phyloP scores from a whole-genome alignment of 176 grass and related monocot genomes.

The Rhynchospora tenuis region DNA sequence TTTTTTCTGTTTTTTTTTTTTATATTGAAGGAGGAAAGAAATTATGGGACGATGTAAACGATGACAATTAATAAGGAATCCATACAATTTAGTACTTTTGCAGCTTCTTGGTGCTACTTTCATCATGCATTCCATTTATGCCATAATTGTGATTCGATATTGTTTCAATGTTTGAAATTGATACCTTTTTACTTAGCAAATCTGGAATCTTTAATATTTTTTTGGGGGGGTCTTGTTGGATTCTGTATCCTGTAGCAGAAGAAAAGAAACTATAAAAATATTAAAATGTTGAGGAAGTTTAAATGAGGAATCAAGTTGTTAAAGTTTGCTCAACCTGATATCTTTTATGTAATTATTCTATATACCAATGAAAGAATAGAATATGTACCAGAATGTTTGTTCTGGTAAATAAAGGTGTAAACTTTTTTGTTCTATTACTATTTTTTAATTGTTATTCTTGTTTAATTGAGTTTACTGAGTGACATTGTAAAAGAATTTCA shows the following conservation, averaged over 20 bases:
- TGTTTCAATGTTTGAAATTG: neutral
- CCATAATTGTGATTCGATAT: neutral
- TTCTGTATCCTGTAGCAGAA: no score
- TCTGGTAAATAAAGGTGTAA: neutral
- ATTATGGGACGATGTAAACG: neutral
- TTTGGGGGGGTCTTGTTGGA: no score
- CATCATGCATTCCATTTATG: neutral
- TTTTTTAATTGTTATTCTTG: neutral
- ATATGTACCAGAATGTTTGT: neutral
- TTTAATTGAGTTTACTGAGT: neutral
- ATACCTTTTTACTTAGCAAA: neutral
- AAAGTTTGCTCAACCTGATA: neutral
- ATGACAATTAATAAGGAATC: conserved; percentile 17
- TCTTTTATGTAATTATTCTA: neutral
- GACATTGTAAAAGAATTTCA: conserved; percentile 1
- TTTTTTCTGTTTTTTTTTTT: neutral
- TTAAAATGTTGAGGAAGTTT: no score
- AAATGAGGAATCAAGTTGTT: neutral
- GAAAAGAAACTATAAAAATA: no score
- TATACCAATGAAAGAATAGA: neutral
- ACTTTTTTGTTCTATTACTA: neutral
- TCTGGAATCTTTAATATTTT: neutral
- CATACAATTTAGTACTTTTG: neutral
- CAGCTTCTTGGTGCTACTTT: neutral
- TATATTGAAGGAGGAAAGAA: conserved; percentile 1